These are phyloP conservation scores for Henckelia pumila DNA, from an alignment of 257 asterid genomes.

Conservation along the genomic window DNA sequence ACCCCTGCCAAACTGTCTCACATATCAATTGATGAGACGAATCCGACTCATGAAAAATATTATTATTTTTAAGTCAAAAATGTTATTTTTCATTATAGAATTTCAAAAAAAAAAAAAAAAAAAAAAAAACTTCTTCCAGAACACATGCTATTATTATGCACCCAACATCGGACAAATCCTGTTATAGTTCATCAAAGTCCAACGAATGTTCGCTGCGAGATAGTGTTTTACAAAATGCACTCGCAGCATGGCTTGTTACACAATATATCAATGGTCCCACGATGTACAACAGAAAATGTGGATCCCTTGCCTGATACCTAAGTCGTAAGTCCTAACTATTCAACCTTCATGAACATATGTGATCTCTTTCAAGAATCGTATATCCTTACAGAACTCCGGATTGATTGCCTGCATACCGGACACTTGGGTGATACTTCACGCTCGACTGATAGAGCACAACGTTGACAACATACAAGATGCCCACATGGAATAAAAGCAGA, in stretches of 20 bases:
- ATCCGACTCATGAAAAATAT: too few species aligned
- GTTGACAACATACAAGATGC: slow-evolving; percentile 85
- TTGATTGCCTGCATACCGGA: slow-evolving; percentile 85
- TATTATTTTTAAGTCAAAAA: too few species aligned
- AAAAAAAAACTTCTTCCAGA: too few species aligned
- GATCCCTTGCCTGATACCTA: not conserved
- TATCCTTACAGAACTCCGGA: slow-evolving; percentile 61
- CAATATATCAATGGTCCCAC: too few species aligned
- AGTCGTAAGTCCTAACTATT: not conserved
- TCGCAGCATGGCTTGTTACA: not conserved
- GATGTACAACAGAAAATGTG: not conserved
- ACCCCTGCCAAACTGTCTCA: too few species aligned
- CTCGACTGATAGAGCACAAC: slow-evolving; percentile 69
- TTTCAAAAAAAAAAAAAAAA: too few species aligned
- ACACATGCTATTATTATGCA: too few species aligned
- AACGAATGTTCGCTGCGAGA: too few species aligned
- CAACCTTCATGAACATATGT: not conserved
- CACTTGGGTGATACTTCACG: slow-evolving; percentile 71
- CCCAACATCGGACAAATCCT: too few species aligned
- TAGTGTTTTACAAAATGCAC: not conserved
- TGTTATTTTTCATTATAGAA: too few species aligned
- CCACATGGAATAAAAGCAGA: slow-evolving; percentile 95
- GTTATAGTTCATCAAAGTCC: too few species aligned
- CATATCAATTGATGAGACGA: too few species aligned
- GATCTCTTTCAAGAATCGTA: slow-evolving; percentile 52